A percentile compares a stretch with the other conserved stretches of the same genome.
Conservation (phyloP, 805 yeast species). For the Lachancea nothofagi region DNA sequence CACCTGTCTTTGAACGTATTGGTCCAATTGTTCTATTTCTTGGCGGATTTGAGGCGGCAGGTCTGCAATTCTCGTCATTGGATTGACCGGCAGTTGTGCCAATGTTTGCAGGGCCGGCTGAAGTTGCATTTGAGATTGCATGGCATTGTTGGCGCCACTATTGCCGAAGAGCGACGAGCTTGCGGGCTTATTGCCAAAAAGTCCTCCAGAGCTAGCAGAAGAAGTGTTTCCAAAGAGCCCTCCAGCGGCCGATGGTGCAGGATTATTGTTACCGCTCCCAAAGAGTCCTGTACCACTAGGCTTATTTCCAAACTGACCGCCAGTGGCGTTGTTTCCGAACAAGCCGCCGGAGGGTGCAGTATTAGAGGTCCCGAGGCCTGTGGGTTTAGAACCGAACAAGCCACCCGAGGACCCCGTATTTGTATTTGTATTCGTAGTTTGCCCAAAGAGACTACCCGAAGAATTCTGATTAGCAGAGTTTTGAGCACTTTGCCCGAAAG, state of each 20-base stretch:
- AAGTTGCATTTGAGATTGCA: constrained; percentile 20
- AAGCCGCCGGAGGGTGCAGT: constrained; percentile 18
- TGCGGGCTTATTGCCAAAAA: constrained; percentile 34
- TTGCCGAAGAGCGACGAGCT: constrained; percentile 35
- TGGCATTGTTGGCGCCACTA: constrained; percentile 15
- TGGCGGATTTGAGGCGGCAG: constrained; percentile 64
- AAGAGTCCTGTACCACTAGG: constrained; percentile 21
- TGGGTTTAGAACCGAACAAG: constrained; percentile 36
- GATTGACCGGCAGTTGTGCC: constrained; percentile 47
- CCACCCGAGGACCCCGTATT: constrained; percentile 11
- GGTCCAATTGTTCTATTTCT: constrained; percentile 65
- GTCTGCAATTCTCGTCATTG: constrained; percentile 71
- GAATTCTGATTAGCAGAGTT: constrained; percentile 41
- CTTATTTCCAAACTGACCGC: constrained; percentile 32
- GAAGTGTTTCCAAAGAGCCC: constrained; percentile 35
- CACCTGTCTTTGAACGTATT: constrained; percentile 68
- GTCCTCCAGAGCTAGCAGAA: constrained; percentile 14
- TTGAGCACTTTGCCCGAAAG: constrained; percentile 15
- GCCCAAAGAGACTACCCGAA: constrained; percentile 32
- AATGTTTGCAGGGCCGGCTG: constrained; percentile 40
- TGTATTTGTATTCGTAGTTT: constrained; percentile 10
- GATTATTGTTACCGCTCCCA: constrained; percentile 20
- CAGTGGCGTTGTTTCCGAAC: constrained; percentile 10
- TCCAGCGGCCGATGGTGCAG: constrained; percentile 26
- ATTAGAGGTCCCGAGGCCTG: neutral